These are phyloP conservation scores for Oidium heveae DNA, from an alignment of 2,329 filamentous ascomycete species.

Conservation along the genomic window DNA sequence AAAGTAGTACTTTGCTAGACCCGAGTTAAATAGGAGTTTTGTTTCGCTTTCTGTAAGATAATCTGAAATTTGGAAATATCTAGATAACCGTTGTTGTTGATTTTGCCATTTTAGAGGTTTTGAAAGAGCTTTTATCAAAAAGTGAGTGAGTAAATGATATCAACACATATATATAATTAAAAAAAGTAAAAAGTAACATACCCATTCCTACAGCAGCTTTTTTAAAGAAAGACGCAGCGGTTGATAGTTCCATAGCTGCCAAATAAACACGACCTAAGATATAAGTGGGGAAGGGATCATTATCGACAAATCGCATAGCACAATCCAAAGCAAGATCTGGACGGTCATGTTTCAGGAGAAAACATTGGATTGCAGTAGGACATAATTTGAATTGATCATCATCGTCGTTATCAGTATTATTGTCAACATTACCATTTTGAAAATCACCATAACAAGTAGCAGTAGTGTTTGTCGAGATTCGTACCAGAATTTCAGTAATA, in stretches of 20 bases:
- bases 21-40: constrained; percentile 35
- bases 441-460: constrained; percentile 13
- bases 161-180: not conserved
- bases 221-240: constrained; percentile 52
- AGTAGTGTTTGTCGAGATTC: constrained; percentile 38
- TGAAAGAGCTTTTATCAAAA: constrained; percentile 7
- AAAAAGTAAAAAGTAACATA: constrained; percentile 21
- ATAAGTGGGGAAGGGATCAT: constrained; percentile 45
- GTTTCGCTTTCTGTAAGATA: constrained; percentile 57
- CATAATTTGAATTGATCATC: constrained; percentile 26
- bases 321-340: constrained; percentile 34
- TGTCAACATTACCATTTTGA: no score
- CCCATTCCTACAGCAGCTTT: constrained; percentile 64
- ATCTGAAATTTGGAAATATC: constrained; percentile 26
- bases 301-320: constrained; percentile 24
- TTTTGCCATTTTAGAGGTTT: constrained; percentile 13
- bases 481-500: constrained; percentile 40
- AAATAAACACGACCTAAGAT: constrained; percentile 62
- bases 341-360: constrained; percentile 30
- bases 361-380: constrained; percentile 31
- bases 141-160: constrained; percentile 3
- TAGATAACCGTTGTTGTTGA: constrained; percentile 3
- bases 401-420: no score
- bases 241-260: constrained; percentile 44
- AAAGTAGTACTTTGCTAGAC: constrained; percentile 61